These are phyloP conservation scores for Colletotrichum caudatum DNA, from an alignment of 2,329 filamentous ascomycete species.

Conservation along the genomic window DNA sequence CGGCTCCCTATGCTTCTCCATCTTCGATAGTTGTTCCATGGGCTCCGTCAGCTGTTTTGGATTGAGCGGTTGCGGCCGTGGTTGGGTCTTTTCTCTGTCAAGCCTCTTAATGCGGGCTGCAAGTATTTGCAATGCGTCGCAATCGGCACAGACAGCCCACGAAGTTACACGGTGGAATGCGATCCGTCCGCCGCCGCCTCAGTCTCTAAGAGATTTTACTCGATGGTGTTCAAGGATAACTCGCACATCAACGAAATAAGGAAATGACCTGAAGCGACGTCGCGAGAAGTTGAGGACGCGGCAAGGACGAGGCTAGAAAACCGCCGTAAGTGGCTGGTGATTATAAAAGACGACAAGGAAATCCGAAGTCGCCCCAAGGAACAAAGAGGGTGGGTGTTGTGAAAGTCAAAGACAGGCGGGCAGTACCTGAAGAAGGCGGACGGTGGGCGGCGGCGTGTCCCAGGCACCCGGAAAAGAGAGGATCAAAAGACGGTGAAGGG, in stretches of 20 bases:
- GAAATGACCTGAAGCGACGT: slow-evolving; percentile 2
- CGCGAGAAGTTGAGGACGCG: slow-evolving; percentile 12
- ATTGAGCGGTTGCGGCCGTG: slow-evolving; percentile 1
- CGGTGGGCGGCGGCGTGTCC: slow-evolving; percentile 11
- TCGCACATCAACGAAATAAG: slow-evolving; percentile 1
- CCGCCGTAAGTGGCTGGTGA: slow-evolving; percentile 2
- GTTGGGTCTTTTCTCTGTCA: slow-evolving; percentile 12
- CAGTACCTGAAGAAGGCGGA: slow-evolving; percentile 10
- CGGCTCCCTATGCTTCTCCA: slow-evolving; percentile 3
- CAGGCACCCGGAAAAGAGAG: slow-evolving; percentile 30
- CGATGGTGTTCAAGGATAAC: neutral
- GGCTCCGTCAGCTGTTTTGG: slow-evolving; percentile 3
- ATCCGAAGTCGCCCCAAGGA: slow-evolving; percentile 8
- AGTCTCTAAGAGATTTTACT: neutral
- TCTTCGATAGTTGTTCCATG: slow-evolving; percentile 8
- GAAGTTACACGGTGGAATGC: slow-evolving; percentile 4
- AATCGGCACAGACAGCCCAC: slow-evolving; percentile 12
- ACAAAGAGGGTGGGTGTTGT: slow-evolving; percentile 7
- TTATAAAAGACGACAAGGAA: slow-evolving; percentile 6
- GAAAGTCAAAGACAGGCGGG: neutral
- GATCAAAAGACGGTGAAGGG: slow-evolving; percentile 39
- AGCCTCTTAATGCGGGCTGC: slow-evolving; percentile 13
- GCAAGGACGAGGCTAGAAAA: slow-evolving; percentile 14
- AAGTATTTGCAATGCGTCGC: slow-evolving; percentile 7
- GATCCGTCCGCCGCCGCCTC: slow-evolving; percentile 5